These are phyloP conservation scores for Borealophlyctis nickersoniae DNA, from an alignment of 192 early-diverging fungal genomes.

Conservation along the genomic window DNA sequence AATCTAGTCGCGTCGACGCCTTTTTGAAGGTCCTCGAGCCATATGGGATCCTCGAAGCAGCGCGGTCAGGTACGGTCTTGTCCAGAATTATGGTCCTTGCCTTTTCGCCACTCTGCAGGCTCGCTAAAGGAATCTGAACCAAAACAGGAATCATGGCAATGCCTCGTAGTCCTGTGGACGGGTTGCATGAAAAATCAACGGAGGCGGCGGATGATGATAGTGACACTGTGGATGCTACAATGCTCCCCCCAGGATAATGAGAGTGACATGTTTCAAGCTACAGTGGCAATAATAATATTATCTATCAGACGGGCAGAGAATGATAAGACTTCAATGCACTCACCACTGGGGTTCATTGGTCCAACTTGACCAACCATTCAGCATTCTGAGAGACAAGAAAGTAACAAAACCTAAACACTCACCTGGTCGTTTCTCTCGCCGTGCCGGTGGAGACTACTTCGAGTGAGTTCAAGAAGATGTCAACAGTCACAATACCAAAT, in stretches of 20 bases:
- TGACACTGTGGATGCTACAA: slow-evolving; percentile 76
- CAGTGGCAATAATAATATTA: no score
- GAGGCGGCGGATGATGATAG: slow-evolving; percentile 57
- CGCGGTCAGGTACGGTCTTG: slow-evolving; percentile 69
- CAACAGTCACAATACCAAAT: no score
- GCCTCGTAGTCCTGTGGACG: slow-evolving; percentile 83
- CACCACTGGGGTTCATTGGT: no score
- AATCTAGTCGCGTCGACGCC: slow-evolving; percentile 80
- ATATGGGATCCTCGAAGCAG: slow-evolving; percentile 92
- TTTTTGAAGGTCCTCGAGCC: slow-evolving; percentile 92
- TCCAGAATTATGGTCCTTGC: background rate
- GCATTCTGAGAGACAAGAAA: no score
- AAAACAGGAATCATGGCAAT: slow-evolving; percentile 91
- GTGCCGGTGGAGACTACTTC: no score
- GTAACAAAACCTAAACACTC: no score
- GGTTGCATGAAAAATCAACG: slow-evolving; percentile 42
- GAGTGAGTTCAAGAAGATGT: no score
- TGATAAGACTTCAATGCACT: no score
- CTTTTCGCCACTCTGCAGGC: background rate
- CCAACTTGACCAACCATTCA: no score
- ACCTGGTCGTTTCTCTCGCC: no score
- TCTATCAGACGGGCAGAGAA: no score
- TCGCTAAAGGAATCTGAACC: no score
- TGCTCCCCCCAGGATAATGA: slow-evolving; percentile 87
- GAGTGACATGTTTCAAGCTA: background rate